phyloP scores from a whole-genome alignment of 164 flowering plant genomes.

The Stephania cephalantha region DNA sequence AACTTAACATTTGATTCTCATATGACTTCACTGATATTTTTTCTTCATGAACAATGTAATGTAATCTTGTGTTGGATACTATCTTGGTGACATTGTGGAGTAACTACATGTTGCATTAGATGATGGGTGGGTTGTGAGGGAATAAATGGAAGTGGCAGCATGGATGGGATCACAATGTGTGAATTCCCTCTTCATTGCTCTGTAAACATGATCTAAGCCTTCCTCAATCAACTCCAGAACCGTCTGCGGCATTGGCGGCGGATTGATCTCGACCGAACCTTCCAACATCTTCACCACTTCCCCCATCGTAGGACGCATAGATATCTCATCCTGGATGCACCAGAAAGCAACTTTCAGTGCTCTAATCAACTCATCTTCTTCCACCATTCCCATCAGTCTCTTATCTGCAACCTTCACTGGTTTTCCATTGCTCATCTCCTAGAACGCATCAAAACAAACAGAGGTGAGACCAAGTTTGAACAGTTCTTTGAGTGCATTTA shows the following conservation, averaged over 20 bases:
- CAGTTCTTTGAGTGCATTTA: background rate
- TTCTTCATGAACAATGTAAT: background rate
- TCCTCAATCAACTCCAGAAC: slow-evolving; percentile 70
- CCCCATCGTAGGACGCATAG: slow-evolving; percentile 85
- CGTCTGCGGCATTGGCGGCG: slow-evolving; percentile 85
- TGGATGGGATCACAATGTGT: slow-evolving; percentile 34
- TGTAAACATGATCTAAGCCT: slow-evolving; percentile 79
- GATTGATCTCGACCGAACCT: slow-evolving; percentile 53
- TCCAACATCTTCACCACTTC: slow-evolving; percentile 90
- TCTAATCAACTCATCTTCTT: slow-evolving; percentile 56
- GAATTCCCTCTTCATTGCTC: slow-evolving; percentile 57
- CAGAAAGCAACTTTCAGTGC: slow-evolving; percentile 75
- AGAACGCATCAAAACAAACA: background rate
- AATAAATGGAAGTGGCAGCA: slow-evolving; percentile 66
- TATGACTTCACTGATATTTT: background rate
- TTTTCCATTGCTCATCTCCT: slow-evolving; percentile 69
- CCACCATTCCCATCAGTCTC: slow-evolving; percentile 43
- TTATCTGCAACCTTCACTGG: slow-evolving; percentile 50
- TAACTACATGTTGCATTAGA: slow-evolving; percentile 78
- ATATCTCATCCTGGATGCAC: slow-evolving; percentile 92
- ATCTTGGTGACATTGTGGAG: slow-evolving; percentile 91
- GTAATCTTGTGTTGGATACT: slow-evolving; percentile 2
- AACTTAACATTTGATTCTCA: background rate
- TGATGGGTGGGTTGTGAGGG: slow-evolving; percentile 32
- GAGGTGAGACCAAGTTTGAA: background rate